Conservation (phyloP, 345 rosid genomes). For the Ceriops tagal region DNA sequence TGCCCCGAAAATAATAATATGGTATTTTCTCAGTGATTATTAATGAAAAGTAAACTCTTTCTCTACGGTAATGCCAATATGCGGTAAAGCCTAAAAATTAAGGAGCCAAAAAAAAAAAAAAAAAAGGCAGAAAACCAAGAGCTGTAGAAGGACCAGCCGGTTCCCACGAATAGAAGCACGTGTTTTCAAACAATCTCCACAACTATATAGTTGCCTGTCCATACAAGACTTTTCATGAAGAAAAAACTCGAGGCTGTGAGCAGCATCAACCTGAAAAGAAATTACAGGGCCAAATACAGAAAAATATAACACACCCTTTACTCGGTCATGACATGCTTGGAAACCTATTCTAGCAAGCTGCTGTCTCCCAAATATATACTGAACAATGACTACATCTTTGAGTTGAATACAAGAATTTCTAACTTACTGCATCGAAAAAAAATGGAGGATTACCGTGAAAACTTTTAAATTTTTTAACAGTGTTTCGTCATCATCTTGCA, state of each 20-base stretch:
- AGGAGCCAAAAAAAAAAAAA: too few relatives aligned
- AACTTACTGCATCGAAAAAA: constrained; percentile 8
- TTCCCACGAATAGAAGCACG: too few relatives aligned
- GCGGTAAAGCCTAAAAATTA: too few relatives aligned
- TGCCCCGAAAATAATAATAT: too few relatives aligned
- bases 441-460: constrained; percentile 16
- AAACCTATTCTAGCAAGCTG: constrained; percentile 6
- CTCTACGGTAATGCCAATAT: too few relatives aligned
- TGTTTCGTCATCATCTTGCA: constrained; percentile 39
- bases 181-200: not conserved
- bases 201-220: not conserved
- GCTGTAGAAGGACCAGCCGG: too few relatives aligned
- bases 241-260: not conserved
- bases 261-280: not conserved
- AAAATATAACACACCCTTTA: not conserved
- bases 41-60: too few relatives aligned
- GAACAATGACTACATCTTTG: constrained; percentile 2
- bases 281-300: not conserved
- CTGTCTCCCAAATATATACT: constrained; percentile 10
- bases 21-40: too few relatives aligned
- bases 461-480: constrained; percentile 6
- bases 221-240: constrained; percentile 6
- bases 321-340: not conserved
- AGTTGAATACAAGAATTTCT: constrained; percentile 10
- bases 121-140: too few relatives aligned